Percentiles rank a stretch among this genome's conserved stretches.
Evolutionary conservation across 106 monocot species (phyloP).

Genomic region (Iris macrosiphon): DNA sequence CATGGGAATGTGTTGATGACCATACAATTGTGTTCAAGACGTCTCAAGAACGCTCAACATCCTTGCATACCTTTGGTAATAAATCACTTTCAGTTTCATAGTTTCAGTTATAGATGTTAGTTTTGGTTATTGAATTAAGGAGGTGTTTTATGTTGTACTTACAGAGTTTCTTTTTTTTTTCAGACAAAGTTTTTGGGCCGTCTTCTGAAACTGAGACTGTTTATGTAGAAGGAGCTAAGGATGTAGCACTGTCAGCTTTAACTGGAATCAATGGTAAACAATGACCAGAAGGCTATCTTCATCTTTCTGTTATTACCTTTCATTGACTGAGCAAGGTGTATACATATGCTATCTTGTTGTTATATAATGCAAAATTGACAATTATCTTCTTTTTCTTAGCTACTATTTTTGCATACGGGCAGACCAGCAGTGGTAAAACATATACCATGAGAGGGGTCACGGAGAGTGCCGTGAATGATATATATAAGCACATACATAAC

Average conservation of each 20-base stretch:
- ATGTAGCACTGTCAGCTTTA: slow-evolving; percentile 81
- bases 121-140: neutral
- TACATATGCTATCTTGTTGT: neutral
- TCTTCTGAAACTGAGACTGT: slow-evolving; percentile 58
- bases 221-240: slow-evolving; percentile 88
- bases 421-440: slow-evolving; percentile 97
- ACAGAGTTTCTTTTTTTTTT: slow-evolving; percentile 1
- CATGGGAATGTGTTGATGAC: slow-evolving; percentile 78
- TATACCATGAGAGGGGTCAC: slow-evolving; percentile 89
- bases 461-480: slow-evolving; percentile 86
- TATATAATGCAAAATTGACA: neutral
- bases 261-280: slow-evolving; percentile 93
- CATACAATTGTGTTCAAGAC: slow-evolving; percentile 59
- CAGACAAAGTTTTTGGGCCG: slow-evolving; percentile 96
- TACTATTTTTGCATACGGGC: slow-evolving; percentile 98
- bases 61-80: slow-evolving; percentile 73
- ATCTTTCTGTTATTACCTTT: neutral
- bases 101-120: neutral
- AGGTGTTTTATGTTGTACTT: slow-evolving; percentile 5
- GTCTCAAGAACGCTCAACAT: slow-evolving; percentile 47
- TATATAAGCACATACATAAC: slow-evolving; percentile 79
- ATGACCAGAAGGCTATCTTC: neutral
- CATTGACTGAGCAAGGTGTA: neutral
- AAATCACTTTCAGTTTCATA: neutral
- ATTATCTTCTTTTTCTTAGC: slow-evolving; percentile 43